Evolutionary conservation across 345 rosid genomes (phyloP), one percentile per base, ranked within the genome.

Genomic region (Populus ilicifolia): DNA sequence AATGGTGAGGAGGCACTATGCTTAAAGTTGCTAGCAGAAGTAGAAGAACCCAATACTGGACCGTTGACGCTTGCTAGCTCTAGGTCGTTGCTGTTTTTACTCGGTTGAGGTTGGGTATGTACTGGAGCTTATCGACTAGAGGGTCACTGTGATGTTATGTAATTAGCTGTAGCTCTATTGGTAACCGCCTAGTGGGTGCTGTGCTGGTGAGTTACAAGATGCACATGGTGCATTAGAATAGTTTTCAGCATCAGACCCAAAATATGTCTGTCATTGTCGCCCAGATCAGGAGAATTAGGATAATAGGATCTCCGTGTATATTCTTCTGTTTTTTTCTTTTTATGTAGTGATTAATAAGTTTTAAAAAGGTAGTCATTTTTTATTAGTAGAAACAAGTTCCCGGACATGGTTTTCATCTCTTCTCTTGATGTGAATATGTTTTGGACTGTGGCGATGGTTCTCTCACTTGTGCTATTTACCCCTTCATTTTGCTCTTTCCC

Each of bases 281-380:
- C 50, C 79, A 80, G 80, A 71, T 79, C 30, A 77, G 63, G 80
- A 82, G 81, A 72, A 74, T 70, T 86, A 87, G 90, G 83, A 62
- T 2, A 41, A 68, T 77, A 83, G 85, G 75, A 75, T 81, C 70
- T 73, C 83, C 83, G 7, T 85, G 86, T 89, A 84, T 73, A 82
- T 85, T 73, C 29, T 72, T 75, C 70, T 71, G 29, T 61, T 6
- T 30, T 33, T 16, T 35, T 41, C 13, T 29, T 66, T 71, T 33
- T 38, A 48, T 78, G 67, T 80, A 81, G 85, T 77, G 73, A 81
- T 80, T 64, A 69, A 62, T 66, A 73, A 70, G 76, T 67, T 61
- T 72, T 77, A n/a, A 27, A 41, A 20, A 52, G 41, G 44, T n/a
- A 29, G 69, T 25, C 54, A 56, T 67, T 56, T 39, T 72, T 67